Evolutionary conservation across 208 protist species (phyloP).

Genomic region (Leishmania turanica): DNA sequence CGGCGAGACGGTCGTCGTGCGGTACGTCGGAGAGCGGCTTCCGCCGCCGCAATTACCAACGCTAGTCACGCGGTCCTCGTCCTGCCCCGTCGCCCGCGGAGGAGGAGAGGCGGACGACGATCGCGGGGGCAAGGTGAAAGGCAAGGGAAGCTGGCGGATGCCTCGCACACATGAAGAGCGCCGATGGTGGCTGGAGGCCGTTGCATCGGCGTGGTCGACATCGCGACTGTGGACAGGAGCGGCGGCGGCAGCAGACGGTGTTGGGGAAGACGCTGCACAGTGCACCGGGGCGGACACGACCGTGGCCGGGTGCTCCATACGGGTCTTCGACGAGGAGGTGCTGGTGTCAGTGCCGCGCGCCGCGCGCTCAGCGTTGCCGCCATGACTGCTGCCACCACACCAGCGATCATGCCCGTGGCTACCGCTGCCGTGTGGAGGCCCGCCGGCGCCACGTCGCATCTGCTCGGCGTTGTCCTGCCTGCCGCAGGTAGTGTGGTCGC

Average conservation of each 20-base stretch:
- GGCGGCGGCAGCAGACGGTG: neutral
- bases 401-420: neutral
- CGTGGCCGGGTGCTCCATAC: neutral
- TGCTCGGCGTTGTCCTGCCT: neutral
- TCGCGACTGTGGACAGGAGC: neutral
- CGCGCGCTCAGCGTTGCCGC: neutral
- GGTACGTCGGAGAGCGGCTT: conserved; percentile 26
- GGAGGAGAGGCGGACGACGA: conserved; percentile 8
- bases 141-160: neutral
- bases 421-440: neutral
- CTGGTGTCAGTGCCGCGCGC: neutral
- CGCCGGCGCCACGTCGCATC: neutral
- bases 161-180: conserved; percentile 18
- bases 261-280: neutral
- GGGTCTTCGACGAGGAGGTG: neutral
- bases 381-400: neutral
- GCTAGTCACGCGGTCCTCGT: neutral
- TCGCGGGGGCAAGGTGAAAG: neutral
- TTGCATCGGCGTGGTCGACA: neutral
- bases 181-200: neutral
- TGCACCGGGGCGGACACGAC: neutral
- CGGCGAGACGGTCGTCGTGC: conserved; percentile 25
- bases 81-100: neutral
- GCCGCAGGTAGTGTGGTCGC: neutral
- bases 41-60: neutral